A percentile compares a stretch with the other conserved stretches of the same genome.
Evolutionary conservation across 2,329 filamentous ascomycete species (phyloP).

Genomic region (Aspergillus fischeri): DNA sequence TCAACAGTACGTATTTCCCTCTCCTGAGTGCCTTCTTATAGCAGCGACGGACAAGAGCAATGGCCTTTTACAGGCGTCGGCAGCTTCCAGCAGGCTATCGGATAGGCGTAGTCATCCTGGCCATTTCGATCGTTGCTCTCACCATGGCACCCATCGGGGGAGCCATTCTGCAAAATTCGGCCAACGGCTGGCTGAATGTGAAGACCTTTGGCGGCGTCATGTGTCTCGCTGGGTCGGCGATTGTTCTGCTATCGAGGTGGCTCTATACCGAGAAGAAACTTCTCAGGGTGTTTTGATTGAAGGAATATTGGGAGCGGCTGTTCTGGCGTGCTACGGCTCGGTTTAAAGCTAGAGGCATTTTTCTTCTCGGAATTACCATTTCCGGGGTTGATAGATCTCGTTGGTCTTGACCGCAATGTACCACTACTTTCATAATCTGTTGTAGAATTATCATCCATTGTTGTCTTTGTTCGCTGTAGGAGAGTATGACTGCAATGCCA

Average conservation of each 20-base stretch:
- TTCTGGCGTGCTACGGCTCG: no score
- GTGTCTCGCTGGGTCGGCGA: not conserved
- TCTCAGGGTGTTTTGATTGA: not conserved
- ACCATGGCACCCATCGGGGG: conserved; percentile 8
- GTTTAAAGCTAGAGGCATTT: no score
- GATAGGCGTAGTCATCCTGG: conserved; percentile 6
- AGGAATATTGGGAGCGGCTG: no score
- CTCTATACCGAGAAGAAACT: conserved; percentile 1
- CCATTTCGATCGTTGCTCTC: conserved; percentile 2
- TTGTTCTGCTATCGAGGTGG: conserved; percentile 1
- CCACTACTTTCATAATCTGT: no score
- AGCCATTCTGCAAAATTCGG: not conserved
- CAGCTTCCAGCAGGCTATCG: conserved; percentile 11
- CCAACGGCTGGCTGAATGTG: not conserved
- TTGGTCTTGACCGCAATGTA: no score
- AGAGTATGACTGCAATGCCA: no score
- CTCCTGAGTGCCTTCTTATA: not conserved
- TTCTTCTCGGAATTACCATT: no score
- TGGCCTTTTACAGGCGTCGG: conserved; percentile 4
- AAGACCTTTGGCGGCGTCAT: conserved; percentile 5
- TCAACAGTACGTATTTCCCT: conserved; percentile 2
- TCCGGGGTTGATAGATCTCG: no score
- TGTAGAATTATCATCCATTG: no score
- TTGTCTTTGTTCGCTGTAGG: no score
- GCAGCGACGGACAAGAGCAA: no score